Evolutionary conservation across 1,284 basidiomycete species (phyloP).

Genomic region (Thelephora terrestris): DNA sequence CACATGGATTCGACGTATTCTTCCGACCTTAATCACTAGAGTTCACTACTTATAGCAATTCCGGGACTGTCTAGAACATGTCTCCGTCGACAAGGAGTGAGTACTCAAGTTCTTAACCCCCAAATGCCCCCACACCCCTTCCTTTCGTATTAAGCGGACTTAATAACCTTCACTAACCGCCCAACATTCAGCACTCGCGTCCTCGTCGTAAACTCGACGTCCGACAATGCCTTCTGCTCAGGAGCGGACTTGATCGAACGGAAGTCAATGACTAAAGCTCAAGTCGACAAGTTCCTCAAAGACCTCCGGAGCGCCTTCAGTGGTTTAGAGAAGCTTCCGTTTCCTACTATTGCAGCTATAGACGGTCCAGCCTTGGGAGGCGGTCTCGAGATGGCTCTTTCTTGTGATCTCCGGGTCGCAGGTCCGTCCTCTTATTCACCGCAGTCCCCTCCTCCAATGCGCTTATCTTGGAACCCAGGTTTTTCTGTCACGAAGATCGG

Average conservation of each 20-base stretch:
- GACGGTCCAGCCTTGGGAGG: slow-evolving; percentile 92
- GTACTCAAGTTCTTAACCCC: slow-evolving; percentile 2
- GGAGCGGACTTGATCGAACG: slow-evolving; percentile 89
- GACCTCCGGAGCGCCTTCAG: slow-evolving; percentile 67
- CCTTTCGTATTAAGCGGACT: not conserved
- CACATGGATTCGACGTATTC: not conserved
- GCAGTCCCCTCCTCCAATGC: not conserved
- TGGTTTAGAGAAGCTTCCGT: slow-evolving; percentile 68
- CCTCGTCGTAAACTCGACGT: slow-evolving; percentile 70
- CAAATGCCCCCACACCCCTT: slow-evolving; percentile 2
- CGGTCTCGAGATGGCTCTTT: slow-evolving; percentile 79
- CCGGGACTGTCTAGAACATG: slow-evolving; percentile 55
- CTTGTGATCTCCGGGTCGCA: slow-evolving; percentile 83
- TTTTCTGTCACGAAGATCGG: slow-evolving; percentile 66
- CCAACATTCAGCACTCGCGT: slow-evolving; percentile 49
- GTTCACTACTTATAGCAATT: slow-evolving; percentile 46
- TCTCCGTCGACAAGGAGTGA: slow-evolving; percentile 59
- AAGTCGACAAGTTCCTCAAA: slow-evolving; percentile 74
- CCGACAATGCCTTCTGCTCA: slow-evolving; percentile 77
- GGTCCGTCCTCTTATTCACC: slow-evolving; percentile 33
- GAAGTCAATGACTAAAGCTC: slow-evolving; percentile 63
- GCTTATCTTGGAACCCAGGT: slow-evolving; percentile 23
- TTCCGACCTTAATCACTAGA: slow-evolving; percentile 1
- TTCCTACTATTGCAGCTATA: slow-evolving; percentile 88
- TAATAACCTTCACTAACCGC: not conserved